Base-by-base conservation (phyloP, 306 rosid species). In the Neltuma alba region DNA sequence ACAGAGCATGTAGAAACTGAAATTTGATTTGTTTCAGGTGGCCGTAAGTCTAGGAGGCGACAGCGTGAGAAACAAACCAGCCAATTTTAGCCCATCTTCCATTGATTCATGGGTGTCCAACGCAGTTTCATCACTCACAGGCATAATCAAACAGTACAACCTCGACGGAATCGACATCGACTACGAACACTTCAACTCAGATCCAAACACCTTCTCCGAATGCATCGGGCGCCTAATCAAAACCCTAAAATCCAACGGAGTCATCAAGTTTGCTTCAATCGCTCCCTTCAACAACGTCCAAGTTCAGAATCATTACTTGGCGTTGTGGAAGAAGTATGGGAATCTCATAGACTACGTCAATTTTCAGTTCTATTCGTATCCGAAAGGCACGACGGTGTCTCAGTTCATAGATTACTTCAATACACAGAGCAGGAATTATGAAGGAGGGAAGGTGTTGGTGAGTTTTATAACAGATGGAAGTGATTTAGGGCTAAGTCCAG, bases 361-460 rank as follows among this genome's bases (percentile, higher is more conserved):
- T 6, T 94, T 94, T 74, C 98, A 94, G 34, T 92, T 94, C 61
- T 94, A 94, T 31, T 97, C 98, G 1, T 94, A 92, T 50, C 94
- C 87, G 21, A 65, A 90, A 45, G 84, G 89, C 45, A 92, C 96
- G 6, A 86, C 80, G 0, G 96, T 92, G 76, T 55, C 81, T 9
- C 89, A 94, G 48, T 92, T 92, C 37, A 74, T 94, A 0, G 18
- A 75, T n/a, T 75, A 87, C 58, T 94, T 86, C 75, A 82, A 94
- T 62, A 79, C 66, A 0, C 98, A 94, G 4, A 88, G 81, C 69
- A 80, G 87, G 3, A 92, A 89, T 0, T 94, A 92, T n/a, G 63
- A 79, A 0, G 96, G 89, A 23, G 98, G 96, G 41, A 84, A 87
- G 84, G 88, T 92, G 4, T 76, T 92, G 62, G 93, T 83, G 33